Conservation (phyloP, 179 eudicot genomes). For the Actinidia chinensis region DNA sequence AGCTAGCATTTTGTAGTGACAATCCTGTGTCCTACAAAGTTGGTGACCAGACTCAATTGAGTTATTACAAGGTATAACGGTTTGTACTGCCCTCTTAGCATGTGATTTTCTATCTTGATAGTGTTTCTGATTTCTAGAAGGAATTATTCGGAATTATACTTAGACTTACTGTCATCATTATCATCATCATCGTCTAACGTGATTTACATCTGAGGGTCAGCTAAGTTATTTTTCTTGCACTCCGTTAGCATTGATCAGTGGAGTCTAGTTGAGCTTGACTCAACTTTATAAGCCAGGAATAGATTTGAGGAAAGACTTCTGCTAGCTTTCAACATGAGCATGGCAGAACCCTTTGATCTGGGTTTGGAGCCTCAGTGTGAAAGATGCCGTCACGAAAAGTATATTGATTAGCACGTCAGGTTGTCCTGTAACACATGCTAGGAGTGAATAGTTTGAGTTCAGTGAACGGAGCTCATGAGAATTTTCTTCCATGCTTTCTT, state of each 20-base stretch:
- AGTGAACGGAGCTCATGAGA: not conserved
- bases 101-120: not conserved
- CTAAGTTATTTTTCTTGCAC: too few species aligned
- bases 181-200: too few species aligned
- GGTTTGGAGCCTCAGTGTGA: not conserved
- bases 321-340: not conserved
- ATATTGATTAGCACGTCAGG: not conserved
- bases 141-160: not conserved
- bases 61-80: constrained; percentile 67
- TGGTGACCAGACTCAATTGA: constrained; percentile 64
- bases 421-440: not conserved
- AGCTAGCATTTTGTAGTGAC: constrained; percentile 83
- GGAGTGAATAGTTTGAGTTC: not conserved
- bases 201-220: too few species aligned
- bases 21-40: constrained; percentile 77
- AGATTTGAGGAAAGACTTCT: not conserved
- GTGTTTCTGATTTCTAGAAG: not conserved
- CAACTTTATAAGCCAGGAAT: too few species aligned
- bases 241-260: too few species aligned
- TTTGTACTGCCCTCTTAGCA: not conserved
- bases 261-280: too few species aligned
- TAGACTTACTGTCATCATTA: too few species aligned
- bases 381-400: not conserved
- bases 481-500: not conserved
- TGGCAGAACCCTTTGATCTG: not conserved